Evolutionary conservation across 2,329 filamentous ascomycete genomes (phyloP).

Genomic region (Sphaerulina musiva): DNA sequence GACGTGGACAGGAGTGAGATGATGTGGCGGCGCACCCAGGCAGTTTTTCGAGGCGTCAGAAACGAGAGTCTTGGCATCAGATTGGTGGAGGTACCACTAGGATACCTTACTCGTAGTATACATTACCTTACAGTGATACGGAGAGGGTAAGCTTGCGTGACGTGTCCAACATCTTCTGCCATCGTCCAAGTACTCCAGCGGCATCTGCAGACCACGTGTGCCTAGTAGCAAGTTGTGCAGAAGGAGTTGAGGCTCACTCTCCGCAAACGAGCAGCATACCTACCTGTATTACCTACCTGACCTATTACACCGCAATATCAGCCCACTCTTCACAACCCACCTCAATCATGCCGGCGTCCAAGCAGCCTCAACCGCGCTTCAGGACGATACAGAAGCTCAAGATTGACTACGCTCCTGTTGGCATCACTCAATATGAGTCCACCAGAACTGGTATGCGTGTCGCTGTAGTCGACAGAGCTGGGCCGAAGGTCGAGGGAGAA

Average conservation of each 20-base stretch:
- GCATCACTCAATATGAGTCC: conserved; percentile 93
- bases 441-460: conserved; percentile 90
- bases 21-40: no score
- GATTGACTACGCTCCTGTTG: conserved; percentile 81
- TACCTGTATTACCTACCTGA: no score
- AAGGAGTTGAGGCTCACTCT: not conserved
- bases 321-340: no score
- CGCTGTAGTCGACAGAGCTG: conserved; percentile 82
- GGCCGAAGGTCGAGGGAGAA: conserved; percentile 91
- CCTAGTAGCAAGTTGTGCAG: not conserved
- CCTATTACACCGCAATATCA: no score
- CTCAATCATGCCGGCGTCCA: conserved; percentile 26
- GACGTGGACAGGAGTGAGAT: not conserved
- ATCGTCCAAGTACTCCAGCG: no score
- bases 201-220: not conserved
- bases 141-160: no score
- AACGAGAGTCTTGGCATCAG: no score
- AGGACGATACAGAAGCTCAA: conserved; percentile 78
- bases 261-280: not conserved
- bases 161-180: no score
- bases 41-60: no score
- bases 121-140: no score
- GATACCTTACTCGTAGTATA: no score
- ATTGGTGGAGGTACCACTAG: no score
- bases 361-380: conserved; percentile 54